phyloP scores from a whole-genome alignment of 1,284 basidiomycete genomes.

The Cystobasidiaceae sp. region DNA sequence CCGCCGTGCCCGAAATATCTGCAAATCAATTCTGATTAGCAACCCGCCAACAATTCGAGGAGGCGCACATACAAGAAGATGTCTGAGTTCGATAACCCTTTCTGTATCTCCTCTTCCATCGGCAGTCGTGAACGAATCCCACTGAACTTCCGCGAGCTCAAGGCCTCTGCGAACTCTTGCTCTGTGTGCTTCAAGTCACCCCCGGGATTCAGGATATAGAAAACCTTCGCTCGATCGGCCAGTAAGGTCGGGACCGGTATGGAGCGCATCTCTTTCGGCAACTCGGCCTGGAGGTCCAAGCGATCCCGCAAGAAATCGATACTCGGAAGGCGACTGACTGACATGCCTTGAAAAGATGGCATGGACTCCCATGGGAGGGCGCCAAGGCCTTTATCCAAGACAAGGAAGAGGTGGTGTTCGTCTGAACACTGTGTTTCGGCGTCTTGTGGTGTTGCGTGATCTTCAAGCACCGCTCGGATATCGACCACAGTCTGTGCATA shows the following conservation, averaged over 20 bases:
- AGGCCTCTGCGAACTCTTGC: conserved; percentile 71
- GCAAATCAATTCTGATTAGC: conserved; percentile 26
- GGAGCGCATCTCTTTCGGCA: not conserved
- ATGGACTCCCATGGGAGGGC: conserved; percentile 94
- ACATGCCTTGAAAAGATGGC: conserved; percentile 72
- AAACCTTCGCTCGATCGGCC: conserved; percentile 67
- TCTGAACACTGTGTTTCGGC: conserved; percentile 44
- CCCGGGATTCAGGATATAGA: conserved; percentile 85
- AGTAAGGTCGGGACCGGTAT: conserved; percentile 51
- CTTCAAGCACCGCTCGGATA: conserved; percentile 17
- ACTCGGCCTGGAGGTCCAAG: conserved; percentile 51
- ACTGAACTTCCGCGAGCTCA: conserved; percentile 65
- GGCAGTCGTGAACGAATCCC: conserved; percentile 72
- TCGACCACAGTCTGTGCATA: not conserved
- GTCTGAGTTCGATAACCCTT: conserved; percentile 66
- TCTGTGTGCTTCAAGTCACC: conserved; percentile 84
- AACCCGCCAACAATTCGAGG: not conserved
- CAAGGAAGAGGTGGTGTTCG: conserved; percentile 70
- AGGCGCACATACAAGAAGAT: conserved; percentile 69
- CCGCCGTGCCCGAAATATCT: conserved; percentile 98
- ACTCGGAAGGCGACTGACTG: conserved; percentile 85
- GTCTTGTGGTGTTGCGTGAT: conserved; percentile 45
- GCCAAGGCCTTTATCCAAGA: conserved; percentile 85
- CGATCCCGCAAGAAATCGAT: conserved; percentile 82
- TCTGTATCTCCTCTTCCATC: conserved; percentile 70